Percentiles rank a stretch among this genome's conserved stretches.
These are phyloP conservation scores for Leccinum rimulosum DNA, from an alignment of 768 basidiomycete genomes.

Conservation along the genomic window DNA sequence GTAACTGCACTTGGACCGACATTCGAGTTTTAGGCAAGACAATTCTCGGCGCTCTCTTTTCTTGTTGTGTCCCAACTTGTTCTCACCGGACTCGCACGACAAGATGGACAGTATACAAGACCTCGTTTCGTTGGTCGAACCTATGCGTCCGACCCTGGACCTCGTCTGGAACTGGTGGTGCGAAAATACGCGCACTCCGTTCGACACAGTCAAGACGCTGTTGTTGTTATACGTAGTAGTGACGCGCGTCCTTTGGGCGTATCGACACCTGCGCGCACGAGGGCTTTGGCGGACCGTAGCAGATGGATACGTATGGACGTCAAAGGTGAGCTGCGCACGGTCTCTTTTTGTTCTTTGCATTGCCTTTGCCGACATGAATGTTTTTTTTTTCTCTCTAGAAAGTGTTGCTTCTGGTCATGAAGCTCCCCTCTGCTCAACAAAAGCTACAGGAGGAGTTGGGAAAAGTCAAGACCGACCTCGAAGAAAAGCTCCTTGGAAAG, in stretches of 20 bases:
- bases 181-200: constrained; percentile 14
- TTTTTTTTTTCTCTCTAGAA: constrained; percentile 35
- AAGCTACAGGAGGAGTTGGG: constrained; percentile 64
- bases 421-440: constrained; percentile 55
- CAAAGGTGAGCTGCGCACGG: constrained; percentile 15
- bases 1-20: too few relatives aligned
- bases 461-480: constrained; percentile 62
- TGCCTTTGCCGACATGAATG: background rate
- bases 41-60: too few relatives aligned
- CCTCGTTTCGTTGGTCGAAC: constrained; percentile 11
- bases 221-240: constrained; percentile 35
- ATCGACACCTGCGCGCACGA: constrained; percentile 37
- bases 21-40: too few relatives aligned
- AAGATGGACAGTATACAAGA: constrained; percentile 9
- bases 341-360: background rate
- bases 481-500: constrained; percentile 63
- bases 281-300: constrained; percentile 30
- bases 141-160: background rate
- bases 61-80: background rate
- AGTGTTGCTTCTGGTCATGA: constrained; percentile 54
- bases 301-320: constrained; percentile 30
- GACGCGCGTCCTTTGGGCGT: constrained; percentile 25
- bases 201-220: constrained; percentile 32
- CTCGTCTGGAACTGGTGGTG: constrained; percentile 16
- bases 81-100: background rate